phyloP scores from a whole-genome alignment of 192 early-diverging fungal species.

The Dispira simplex region DNA sequence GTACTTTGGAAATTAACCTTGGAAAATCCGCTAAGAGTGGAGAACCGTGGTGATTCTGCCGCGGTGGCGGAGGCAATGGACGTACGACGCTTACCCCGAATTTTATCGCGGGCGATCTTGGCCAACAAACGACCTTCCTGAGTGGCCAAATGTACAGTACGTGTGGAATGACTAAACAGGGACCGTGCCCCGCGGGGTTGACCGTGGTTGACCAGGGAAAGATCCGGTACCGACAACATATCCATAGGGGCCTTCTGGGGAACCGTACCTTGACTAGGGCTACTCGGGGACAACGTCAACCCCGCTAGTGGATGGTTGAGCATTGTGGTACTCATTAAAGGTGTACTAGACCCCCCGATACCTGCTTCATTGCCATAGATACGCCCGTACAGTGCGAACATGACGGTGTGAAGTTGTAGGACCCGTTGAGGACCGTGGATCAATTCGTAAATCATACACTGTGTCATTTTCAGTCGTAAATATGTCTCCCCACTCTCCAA shows the following conservation, averaged over 20 bases:
- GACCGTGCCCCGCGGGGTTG: neutral
- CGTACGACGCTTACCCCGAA: conserved; percentile 2
- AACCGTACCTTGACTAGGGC: neutral
- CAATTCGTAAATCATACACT: conserved; percentile 30
- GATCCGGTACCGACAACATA: neutral
- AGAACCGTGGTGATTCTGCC: neutral
- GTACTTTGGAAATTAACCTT: conserved; percentile 6
- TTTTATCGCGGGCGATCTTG: conserved; percentile 7
- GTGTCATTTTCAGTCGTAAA: conserved; percentile 44
- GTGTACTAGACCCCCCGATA: neutral
- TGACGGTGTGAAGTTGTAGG: conserved; percentile 32
- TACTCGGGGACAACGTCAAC: neutral
- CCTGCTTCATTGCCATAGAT: conserved; percentile 17
- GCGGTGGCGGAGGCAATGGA: neutral
- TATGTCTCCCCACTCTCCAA: conserved; percentile 39
- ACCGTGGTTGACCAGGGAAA: neutral
- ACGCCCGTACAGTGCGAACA: conserved; percentile 46
- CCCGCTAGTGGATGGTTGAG: neutral
- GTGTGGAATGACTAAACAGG: conserved; percentile 5
- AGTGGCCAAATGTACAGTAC: conserved; percentile 6
- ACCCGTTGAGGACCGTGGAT: conserved; percentile 32
- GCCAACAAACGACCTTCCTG: neutral
- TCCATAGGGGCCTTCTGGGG: neutral
- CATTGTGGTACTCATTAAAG: neutral
- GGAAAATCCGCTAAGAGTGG: neutral